Percentiles rank a stretch among this genome's conserved stretches.
These are phyloP conservation scores for Solanum tarijense DNA, from an alignment of 257 asterid species.

Conservation along the genomic window DNA sequence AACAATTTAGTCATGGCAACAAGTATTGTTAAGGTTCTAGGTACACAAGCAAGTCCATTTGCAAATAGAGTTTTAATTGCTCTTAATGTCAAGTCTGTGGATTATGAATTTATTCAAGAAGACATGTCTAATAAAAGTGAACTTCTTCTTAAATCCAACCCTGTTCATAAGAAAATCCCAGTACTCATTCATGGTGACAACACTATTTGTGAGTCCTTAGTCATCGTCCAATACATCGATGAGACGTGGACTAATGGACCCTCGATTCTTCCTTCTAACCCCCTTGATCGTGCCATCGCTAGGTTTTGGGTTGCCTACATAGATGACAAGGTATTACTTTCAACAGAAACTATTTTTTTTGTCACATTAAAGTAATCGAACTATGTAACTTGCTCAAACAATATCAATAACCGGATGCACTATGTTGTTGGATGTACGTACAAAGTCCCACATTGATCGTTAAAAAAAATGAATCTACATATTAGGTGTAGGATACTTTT, in stretches of 20 bases:
- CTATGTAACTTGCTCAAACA: not conserved
- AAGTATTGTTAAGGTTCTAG: slow-evolving; percentile 9
- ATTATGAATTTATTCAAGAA: slow-evolving; percentile 13
- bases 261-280: slow-evolving; percentile 29
- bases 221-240: slow-evolving; percentile 37
- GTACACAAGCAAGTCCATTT: slow-evolving; percentile 14
- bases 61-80: slow-evolving; percentile 10
- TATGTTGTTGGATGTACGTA: not conserved
- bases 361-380: not conserved
- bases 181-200: slow-evolving; percentile 25
- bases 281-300: slow-evolving; percentile 27
- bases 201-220: slow-evolving; percentile 34
- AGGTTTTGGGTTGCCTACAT: slow-evolving; percentile 21
- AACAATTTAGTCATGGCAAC: slow-evolving; percentile 3
- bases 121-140: slow-evolving; percentile 18
- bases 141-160: slow-evolving; percentile 36
- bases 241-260: slow-evolving; percentile 30
- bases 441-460: not conserved
- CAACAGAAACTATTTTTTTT: not conserved
- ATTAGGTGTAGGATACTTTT: not conserved
- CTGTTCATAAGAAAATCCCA: slow-evolving; percentile 46
- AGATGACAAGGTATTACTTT: slow-evolving; percentile 13
- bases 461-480: not conserved
- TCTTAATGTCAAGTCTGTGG: slow-evolving; percentile 9
- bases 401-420: not conserved